Percentiles rank a stretch among this genome's conserved stretches.
These are phyloP conservation scores for Leccinellum albellum DNA, from an alignment of 768 basidiomycete species.

Conservation along the genomic window DNA sequence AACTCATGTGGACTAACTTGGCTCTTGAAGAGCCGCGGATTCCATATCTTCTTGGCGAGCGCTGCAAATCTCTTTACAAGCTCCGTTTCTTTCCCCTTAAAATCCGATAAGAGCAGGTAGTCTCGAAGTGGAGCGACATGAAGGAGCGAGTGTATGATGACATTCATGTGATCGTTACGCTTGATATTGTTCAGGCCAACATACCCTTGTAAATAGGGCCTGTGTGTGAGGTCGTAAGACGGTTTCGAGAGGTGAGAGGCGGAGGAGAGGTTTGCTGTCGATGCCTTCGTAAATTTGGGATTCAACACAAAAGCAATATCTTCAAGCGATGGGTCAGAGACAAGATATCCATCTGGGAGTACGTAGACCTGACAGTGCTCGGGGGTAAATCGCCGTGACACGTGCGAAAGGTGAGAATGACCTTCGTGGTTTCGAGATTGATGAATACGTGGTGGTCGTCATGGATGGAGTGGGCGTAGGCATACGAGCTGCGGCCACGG, in stretches of 20 bases:
- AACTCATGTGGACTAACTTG: constrained; percentile 99
- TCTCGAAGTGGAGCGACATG: constrained; percentile 90
- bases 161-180: constrained; percentile 95
- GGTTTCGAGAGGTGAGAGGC: constrained; percentile 60
- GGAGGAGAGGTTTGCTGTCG: constrained; percentile 54
- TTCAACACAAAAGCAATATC: constrained; percentile 90
- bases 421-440: constrained; percentile 91
- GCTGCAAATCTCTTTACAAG: constrained; percentile 83
- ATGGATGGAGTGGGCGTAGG: constrained; percentile 95
- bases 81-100: constrained; percentile 75
- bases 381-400: constrained; percentile 15
- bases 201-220: constrained; percentile 87
- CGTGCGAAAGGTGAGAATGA: constrained; percentile 15
- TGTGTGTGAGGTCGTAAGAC: constrained; percentile 80
- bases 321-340: constrained; percentile 93
- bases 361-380: constrained; percentile 78
- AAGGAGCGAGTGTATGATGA: constrained; percentile 88
- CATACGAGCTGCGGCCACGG: constrained; percentile 87
- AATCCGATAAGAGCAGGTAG: constrained; percentile 74
- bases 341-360: constrained; percentile 93
- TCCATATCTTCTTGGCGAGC: constrained; percentile 94
- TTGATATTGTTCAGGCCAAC: constrained; percentile 98
- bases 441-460: constrained; percentile 99
- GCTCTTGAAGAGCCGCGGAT: constrained; percentile 91
- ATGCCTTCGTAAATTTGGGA: constrained; percentile 73